Evolutionary conservation across 306 rosid species (phyloP).

Genomic region (Cicer judaicum): DNA sequence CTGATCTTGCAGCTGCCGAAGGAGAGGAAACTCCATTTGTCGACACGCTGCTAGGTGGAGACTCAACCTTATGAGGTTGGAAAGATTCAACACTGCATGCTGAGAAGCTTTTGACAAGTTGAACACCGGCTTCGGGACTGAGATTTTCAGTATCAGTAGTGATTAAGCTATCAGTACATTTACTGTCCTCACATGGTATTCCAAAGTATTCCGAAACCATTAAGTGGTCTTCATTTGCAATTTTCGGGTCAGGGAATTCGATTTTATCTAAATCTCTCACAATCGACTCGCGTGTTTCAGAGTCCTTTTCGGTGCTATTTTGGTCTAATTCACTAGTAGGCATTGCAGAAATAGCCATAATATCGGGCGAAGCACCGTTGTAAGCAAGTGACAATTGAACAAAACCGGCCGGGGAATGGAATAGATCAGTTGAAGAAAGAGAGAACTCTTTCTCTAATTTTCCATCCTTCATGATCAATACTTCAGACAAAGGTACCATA

Average conservation of each 20-base stretch:
- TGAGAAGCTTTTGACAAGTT: conserved; percentile 61
- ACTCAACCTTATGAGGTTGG: conserved; percentile 59
- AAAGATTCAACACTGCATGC: conserved; percentile 55
- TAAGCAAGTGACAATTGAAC: conserved; percentile 75
- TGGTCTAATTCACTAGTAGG: conserved; percentile 31
- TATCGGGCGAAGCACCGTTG: conserved; percentile 72
- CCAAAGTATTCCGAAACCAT: conserved; percentile 90
- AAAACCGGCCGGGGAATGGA: conserved; percentile 92
- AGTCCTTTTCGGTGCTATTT: conserved; percentile 53
- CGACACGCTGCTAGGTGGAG: conserved; percentile 71
- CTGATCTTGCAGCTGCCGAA: conserved; percentile 58
- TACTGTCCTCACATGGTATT: conserved; percentile 67
- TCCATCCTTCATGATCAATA: conserved; percentile 55
- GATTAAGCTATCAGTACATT: conserved; percentile 60
- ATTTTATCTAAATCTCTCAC: conserved; percentile 73
- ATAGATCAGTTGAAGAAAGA: conserved; percentile 89
- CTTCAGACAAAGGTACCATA: conserved; percentile 81
- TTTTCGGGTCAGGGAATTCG: conserved; percentile 86
- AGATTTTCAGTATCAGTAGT: conserved; percentile 58
- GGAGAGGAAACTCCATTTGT: conserved; percentile 67
- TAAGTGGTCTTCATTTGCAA: conserved; percentile 75
- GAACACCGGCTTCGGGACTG: conserved; percentile 58
- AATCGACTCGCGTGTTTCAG: conserved; percentile 52
- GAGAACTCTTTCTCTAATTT: conserved; percentile 89
- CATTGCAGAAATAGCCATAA: conserved; percentile 57